phyloP scores from a whole-genome alignment of 345 rosid species.

The Rhizophora apiculata region DNA sequence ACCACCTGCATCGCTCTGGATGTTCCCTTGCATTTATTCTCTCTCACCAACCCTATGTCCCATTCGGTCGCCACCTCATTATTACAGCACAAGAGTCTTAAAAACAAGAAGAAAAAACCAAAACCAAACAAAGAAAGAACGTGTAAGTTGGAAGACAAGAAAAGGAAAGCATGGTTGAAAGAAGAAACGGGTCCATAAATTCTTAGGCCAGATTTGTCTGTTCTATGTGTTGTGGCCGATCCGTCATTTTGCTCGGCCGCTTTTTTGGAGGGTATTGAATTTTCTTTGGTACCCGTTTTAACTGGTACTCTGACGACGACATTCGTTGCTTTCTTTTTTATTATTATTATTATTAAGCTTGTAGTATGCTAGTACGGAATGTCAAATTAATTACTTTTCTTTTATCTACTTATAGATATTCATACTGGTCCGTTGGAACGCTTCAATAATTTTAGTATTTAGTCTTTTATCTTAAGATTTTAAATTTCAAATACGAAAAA shows the following conservation, averaged over 20 bases:
- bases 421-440: no score
- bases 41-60: slow-evolving; percentile 37
- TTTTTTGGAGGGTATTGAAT: slow-evolving; percentile 15
- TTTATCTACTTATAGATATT: no score
- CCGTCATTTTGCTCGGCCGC: slow-evolving; percentile 11
- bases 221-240: slow-evolving; percentile 26
- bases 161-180: neutral
- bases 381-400: no score
- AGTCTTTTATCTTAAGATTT: no score
- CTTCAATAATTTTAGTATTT: no score
- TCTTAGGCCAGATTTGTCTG: neutral
- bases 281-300: slow-evolving; percentile 29
- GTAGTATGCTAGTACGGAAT: no score
- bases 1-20: neutral
- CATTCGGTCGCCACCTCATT: slow-evolving; percentile 7
- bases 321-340: slow-evolving; percentile 1
- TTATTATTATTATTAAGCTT: neutral
- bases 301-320: slow-evolving; percentile 11
- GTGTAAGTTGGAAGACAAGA: neutral
- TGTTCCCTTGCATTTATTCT: slow-evolving; percentile 41
- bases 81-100: neutral
- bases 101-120: neutral
- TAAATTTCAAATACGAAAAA: no score
- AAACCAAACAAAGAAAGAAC: neutral
- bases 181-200: neutral